These are phyloP conservation scores for Bolboschoenoplectus hybrid DNA, from an alignment of 202 grass and related monocot species.

Conservation along the genomic window DNA sequence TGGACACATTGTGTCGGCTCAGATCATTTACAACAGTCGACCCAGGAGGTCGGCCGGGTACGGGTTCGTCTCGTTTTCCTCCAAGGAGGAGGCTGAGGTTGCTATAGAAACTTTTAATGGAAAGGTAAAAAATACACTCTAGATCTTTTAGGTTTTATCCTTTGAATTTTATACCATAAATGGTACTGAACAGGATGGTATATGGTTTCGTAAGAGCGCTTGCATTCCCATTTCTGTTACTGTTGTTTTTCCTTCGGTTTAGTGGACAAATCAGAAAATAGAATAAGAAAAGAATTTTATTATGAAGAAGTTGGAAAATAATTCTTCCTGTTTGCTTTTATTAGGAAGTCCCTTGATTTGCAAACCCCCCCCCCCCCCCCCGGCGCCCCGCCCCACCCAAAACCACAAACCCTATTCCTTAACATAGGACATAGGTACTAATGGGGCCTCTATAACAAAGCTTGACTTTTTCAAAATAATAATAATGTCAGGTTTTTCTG, in stretches of 20 bases:
- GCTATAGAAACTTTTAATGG: constrained; percentile 72
- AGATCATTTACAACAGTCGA: constrained; percentile 73
- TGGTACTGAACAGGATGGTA: neutral
- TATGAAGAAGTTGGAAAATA: neutral
- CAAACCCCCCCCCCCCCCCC: neutral
- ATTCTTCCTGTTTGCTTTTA: neutral
- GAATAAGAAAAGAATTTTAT: neutral
- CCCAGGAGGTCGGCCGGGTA: constrained; percentile 88
- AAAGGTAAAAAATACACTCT: constrained; percentile 49
- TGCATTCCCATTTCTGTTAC: neutral
- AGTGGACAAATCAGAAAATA: neutral
- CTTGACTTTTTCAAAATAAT: neutral
- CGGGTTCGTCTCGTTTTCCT: constrained; percentile 77
- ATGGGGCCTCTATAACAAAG: neutral
- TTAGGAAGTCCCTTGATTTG: neutral
- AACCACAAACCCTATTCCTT: neutral
- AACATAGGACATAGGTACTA: neutral
- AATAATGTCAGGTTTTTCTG: neutral
- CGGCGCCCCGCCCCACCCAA: too few species aligned
- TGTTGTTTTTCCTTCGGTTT: neutral
- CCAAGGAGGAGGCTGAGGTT: constrained; percentile 73
- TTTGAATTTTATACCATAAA: neutral
- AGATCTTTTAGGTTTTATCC: neutral
- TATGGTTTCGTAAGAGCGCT: neutral
- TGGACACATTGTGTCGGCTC: constrained; percentile 63